Conservation (phyloP, 2,329 filamentous ascomycete species). For the Trichophyton equinum region DNA sequence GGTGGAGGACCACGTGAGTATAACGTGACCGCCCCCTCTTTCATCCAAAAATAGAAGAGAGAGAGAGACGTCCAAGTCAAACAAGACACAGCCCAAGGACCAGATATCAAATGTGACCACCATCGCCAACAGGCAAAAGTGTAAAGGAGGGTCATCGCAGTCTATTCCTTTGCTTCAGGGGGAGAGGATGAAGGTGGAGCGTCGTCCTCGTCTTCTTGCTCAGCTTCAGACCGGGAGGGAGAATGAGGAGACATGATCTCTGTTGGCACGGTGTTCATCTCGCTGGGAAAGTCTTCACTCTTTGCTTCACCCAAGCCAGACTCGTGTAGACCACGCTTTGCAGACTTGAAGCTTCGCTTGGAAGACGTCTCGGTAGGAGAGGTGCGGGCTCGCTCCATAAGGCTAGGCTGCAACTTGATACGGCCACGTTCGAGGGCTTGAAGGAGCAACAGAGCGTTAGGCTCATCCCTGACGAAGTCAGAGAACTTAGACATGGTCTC, state of each 20-base stretch:
- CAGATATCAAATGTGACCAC: not conserved
- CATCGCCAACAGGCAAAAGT: not conserved
- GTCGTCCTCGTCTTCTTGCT: not conserved
- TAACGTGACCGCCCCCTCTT: constrained; percentile 1
- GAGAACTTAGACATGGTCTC: constrained; percentile 28
- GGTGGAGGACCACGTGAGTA: not conserved
- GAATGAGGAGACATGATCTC: constrained; percentile 12
- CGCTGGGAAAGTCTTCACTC: constrained; percentile 3
- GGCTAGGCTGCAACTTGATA: constrained; percentile 24
- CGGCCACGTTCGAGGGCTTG: constrained; percentile 27
- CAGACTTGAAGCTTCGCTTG: constrained; percentile 15
- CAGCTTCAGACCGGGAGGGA: not conserved
- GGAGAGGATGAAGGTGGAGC: not conserved
- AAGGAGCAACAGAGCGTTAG: constrained; percentile 23
- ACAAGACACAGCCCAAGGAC: not conserved
- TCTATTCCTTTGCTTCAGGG: constrained; percentile 2
- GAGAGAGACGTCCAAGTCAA: not conserved
- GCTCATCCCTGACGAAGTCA: constrained; percentile 26
- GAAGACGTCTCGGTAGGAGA: constrained; percentile 23
- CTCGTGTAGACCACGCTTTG: not conserved
- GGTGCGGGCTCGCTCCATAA: constrained; percentile 21
- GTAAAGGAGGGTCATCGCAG: not conserved
- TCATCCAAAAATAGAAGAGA: not conserved
- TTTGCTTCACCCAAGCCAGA: constrained; percentile 3
- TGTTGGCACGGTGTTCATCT: constrained; percentile 13